Conservation (phyloP, 2,329 filamentous ascomycete species). For the Microcyclosporella mali region DNA sequence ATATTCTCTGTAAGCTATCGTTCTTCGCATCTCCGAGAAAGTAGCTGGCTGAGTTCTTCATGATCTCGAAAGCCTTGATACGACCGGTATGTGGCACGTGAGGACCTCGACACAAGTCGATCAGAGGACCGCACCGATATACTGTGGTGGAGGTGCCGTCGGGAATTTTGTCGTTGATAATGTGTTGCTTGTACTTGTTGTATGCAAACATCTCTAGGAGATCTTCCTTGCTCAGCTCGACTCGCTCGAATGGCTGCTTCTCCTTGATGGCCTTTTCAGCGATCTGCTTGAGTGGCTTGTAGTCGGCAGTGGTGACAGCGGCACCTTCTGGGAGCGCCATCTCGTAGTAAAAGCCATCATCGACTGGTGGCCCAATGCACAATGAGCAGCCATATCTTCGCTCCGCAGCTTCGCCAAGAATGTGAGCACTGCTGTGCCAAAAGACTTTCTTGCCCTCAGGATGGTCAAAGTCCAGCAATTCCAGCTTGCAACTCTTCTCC, state of each 20-base stretch:
- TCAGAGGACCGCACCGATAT: slow-evolving; percentile 86
- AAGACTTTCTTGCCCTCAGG: slow-evolving; percentile 82
- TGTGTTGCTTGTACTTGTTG: slow-evolving; percentile 98
- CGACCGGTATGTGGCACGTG: slow-evolving; percentile 90
- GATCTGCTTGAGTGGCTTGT: slow-evolving; percentile 75
- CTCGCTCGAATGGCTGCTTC: slow-evolving; percentile 88
- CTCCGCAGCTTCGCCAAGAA: slow-evolving; percentile 92
- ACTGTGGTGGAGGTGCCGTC: slow-evolving; percentile 90
- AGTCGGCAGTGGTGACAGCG: slow-evolving; percentile 67
- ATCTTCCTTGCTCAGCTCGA: slow-evolving; percentile 84
- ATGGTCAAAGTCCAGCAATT: slow-evolving; percentile 76
- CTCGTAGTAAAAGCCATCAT: slow-evolving; percentile 95
- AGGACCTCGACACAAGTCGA: slow-evolving; percentile 91
- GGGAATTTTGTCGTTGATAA: slow-evolving; percentile 86
- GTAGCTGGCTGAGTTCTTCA: slow-evolving; percentile 81
- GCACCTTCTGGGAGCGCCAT: slow-evolving; percentile 75
- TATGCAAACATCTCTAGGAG: slow-evolving; percentile 94
- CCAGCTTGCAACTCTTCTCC: slow-evolving; percentile 78
- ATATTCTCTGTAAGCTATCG: slow-evolving; percentile 92
- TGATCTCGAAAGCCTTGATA: slow-evolving; percentile 90
- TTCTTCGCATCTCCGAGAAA: slow-evolving; percentile 92
- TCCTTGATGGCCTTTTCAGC: slow-evolving; percentile 86
- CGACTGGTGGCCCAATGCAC: slow-evolving; percentile 87
- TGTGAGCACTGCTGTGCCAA: slow-evolving; percentile 94
- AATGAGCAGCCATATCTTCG: slow-evolving; percentile 83